These are phyloP conservation scores for Sporothrix phasma DNA, from an alignment of 2,329 filamentous ascomycete species.

Conservation along the genomic window DNA sequence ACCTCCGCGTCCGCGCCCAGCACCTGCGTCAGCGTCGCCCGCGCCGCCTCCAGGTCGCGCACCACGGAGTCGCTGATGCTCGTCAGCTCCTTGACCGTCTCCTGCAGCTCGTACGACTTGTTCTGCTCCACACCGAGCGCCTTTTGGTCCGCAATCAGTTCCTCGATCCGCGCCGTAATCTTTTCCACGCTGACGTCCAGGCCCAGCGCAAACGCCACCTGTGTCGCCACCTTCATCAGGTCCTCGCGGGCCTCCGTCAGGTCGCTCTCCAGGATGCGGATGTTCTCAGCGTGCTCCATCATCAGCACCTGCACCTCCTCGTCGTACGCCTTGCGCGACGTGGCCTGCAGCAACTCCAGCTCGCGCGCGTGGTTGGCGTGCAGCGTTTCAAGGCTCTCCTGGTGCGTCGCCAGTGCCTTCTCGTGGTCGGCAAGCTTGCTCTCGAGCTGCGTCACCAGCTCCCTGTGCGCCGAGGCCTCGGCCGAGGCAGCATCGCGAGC, in stretches of 20 bases:
- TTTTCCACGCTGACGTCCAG: slow-evolving; percentile 58
- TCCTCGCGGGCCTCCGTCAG: slow-evolving; percentile 57
- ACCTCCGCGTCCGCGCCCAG: slow-evolving; percentile 40
- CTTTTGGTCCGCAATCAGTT: slow-evolving; percentile 48
- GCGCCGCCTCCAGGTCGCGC: slow-evolving; percentile 53
- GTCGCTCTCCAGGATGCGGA: slow-evolving; percentile 49
- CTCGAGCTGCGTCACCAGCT: slow-evolving; percentile 44
- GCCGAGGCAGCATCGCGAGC: slow-evolving; percentile 43
- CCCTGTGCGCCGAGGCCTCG: slow-evolving; percentile 37
- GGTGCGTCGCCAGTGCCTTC: slow-evolving; percentile 43
- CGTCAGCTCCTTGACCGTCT: slow-evolving; percentile 45
- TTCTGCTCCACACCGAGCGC: slow-evolving; percentile 49
- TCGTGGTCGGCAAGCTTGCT: slow-evolving; percentile 52
- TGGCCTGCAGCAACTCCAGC: slow-evolving; percentile 37
- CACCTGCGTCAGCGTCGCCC: slow-evolving; percentile 43
- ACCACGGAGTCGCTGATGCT: slow-evolving; percentile 49
- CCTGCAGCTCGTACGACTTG: slow-evolving; percentile 47
- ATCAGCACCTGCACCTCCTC: slow-evolving; percentile 48
- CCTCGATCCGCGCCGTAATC: slow-evolving; percentile 51
- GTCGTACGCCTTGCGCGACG: slow-evolving; percentile 47
- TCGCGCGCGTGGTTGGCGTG: slow-evolving; percentile 41
- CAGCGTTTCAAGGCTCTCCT: slow-evolving; percentile 41
- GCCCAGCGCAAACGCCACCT: slow-evolving; percentile 50
- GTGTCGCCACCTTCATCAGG: slow-evolving; percentile 52
- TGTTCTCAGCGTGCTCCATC: slow-evolving; percentile 48